Conservation (phyloP, 805 yeast genomes). For the Danielia reshetovae region DNA sequence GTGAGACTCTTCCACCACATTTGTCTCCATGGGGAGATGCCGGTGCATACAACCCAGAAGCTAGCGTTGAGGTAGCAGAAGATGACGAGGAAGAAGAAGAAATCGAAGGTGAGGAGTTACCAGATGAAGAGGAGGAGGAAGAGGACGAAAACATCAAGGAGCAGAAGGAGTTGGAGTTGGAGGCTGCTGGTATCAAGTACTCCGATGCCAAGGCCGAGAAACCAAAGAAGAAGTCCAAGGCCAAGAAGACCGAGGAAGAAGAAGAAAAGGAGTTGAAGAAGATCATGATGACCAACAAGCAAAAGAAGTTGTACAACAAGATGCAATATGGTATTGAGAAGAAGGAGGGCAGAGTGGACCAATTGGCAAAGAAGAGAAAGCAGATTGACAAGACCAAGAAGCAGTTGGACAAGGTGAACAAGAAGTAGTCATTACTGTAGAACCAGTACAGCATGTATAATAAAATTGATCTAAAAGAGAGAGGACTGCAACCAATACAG, state of each 20-base stretch:
- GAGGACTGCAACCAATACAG: too few relatives aligned
- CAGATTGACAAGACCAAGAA: conserved; percentile 63
- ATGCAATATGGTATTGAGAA: conserved; percentile 88
- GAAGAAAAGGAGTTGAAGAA: conserved; percentile 89
- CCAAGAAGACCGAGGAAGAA: conserved; percentile 22
- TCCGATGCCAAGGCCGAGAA: conserved; percentile 45
- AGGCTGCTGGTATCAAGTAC: conserved; percentile 76
- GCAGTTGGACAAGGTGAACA: conserved; percentile 25
- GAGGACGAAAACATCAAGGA: conserved; percentile 65
- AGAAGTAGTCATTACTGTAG: too few relatives aligned
- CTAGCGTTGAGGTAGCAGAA: conserved; percentile 36
- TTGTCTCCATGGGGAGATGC: conserved; percentile 99
- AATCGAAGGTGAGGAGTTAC: conserved; percentile 39
- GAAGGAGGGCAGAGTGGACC: conserved; percentile 73
- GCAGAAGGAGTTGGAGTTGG: conserved; percentile 79
- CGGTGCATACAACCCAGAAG: conserved; percentile 82
- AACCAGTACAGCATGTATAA: not conserved
- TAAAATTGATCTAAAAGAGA: too few relatives aligned
- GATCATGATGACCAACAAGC: conserved; percentile 98
- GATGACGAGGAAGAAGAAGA: conserved; percentile 44
- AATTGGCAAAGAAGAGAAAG: conserved; percentile 63
- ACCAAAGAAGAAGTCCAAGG: conserved; percentile 22
- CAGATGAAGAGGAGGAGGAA: conserved; percentile 50
- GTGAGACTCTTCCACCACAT: conserved; percentile 94
- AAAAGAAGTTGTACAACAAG: conserved; percentile 88